Conservation (phyloP, 2,329 filamentous ascomycete genomes). For the Aspergillus chevalieri region DNA sequence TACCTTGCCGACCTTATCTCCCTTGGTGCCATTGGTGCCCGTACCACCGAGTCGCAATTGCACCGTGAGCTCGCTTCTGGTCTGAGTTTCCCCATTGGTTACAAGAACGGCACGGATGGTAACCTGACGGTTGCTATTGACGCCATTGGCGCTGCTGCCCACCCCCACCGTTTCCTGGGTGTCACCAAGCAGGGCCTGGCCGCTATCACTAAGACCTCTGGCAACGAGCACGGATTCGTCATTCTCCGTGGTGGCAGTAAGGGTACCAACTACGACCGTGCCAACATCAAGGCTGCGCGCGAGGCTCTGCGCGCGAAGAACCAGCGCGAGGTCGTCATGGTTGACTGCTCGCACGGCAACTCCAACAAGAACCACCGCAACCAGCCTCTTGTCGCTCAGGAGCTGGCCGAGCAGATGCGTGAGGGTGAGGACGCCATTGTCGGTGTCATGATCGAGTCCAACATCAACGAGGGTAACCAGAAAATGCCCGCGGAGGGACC, state of each 20-base stretch:
- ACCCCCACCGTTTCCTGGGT: constrained; percentile 88
- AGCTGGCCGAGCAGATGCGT: constrained; percentile 75
- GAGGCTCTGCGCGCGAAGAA: constrained; percentile 75
- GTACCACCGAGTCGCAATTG: constrained; percentile 93
- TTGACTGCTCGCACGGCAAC: constrained; percentile 98
- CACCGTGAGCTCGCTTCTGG: constrained; percentile 94
- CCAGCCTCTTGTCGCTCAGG: constrained; percentile 85
- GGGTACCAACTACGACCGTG: constrained; percentile 89
- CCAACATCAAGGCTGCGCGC: constrained; percentile 72
- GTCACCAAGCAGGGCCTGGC: constrained; percentile 96
- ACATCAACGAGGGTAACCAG: constrained; percentile 85
- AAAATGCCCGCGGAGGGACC: constrained; percentile 83
- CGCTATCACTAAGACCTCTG: constrained; percentile 85
- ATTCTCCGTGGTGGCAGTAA: constrained; percentile 87
- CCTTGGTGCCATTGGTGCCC: constrained; percentile 88
- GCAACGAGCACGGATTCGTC: constrained; percentile 96
- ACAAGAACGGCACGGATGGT: constrained; percentile 99
- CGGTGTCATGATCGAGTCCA: constrained; percentile 98
- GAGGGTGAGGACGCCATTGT: constrained; percentile 83
- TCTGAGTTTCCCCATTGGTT: constrained; percentile 93
- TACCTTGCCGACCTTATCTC: constrained; percentile 95
- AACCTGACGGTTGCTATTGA: constrained; percentile 87
- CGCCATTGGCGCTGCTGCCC: constrained; percentile 69
- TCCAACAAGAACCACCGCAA: constrained; percentile 97
- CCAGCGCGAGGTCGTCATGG: constrained; percentile 86